A percentile compares a stretch with the other conserved stretches of the same genome.
phyloP scores from a whole-genome alignment of 2,329 filamentous ascomycete genomes.

The Pyrenophora tritici-repentis region DNA sequence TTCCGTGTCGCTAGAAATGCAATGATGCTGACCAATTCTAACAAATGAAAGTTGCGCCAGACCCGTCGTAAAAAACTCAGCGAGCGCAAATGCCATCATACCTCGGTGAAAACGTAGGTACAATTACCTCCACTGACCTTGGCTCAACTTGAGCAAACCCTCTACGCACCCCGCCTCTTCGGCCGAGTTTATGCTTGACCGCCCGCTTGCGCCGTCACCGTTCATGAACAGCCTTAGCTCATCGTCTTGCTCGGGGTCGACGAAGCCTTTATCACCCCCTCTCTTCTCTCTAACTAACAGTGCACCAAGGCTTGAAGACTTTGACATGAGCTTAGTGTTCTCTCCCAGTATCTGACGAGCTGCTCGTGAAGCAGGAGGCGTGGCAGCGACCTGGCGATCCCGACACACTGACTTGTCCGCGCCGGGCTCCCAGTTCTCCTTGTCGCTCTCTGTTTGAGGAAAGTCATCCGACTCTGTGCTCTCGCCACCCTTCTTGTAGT shows the following conservation, averaged over 20 bases:
- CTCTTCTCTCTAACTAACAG: constrained; percentile 42
- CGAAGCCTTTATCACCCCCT: constrained; percentile 37
- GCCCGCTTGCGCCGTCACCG: constrained; percentile 61
- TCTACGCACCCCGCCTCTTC: constrained; percentile 86
- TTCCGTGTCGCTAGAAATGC: not conserved
- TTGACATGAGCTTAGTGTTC: constrained; percentile 49
- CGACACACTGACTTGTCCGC: constrained; percentile 39
- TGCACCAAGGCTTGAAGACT: constrained; percentile 45
- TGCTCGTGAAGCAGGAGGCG: constrained; percentile 41
- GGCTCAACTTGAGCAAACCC: constrained; percentile 83
- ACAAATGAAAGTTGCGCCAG: not conserved
- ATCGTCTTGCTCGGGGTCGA: constrained; percentile 57
- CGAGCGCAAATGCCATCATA: not conserved
- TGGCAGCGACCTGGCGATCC: constrained; percentile 22
- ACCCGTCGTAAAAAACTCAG: not conserved
- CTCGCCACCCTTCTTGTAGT: constrained; percentile 25
- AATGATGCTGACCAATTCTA: no score
- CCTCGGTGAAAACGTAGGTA: not conserved
- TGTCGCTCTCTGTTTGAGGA: constrained; percentile 78
- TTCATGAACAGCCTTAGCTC: constrained; percentile 78
- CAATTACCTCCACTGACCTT: constrained; percentile 76
- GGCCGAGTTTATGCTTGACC: constrained; percentile 56
- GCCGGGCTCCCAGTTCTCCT: constrained; percentile 82
- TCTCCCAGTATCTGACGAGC: constrained; percentile 55
- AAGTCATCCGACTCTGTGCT: constrained; percentile 53